Base-by-base conservation (phyloP, 345 rosid species). In the Eutrema japonicum region DNA sequence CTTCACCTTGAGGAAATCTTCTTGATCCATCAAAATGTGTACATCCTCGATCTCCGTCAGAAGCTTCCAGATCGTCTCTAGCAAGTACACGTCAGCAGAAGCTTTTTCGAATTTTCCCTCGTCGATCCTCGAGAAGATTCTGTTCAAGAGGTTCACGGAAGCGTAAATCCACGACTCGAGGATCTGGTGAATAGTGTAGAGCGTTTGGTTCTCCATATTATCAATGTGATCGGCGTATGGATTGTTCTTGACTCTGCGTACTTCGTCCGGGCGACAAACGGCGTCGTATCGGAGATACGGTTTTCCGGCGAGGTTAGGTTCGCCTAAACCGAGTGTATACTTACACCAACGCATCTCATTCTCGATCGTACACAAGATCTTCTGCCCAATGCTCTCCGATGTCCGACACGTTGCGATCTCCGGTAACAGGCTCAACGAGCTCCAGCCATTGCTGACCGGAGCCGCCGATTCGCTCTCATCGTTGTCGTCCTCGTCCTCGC, bases 321-420 rank as follows among this genome's bases (percentile, higher is more conserved):
- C 97, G 14, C 97, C 96, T 18, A 94, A 41, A 12, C 99, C 97
- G 0, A 94, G 85, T 0, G 99, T 87, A 77, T 86, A 94, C 38
- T 83, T 80, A 55, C 97, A 88, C 72, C 89, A 66, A 71, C 90
- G 79, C 93, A 94, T 86, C 83, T 87, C 93, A 75, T 87, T 82
- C 82, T 94, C 97, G 61, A 94, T 81, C 48, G 89, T 62, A 77
- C 63, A 83, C 43, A 85, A 72, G 50, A 89, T 87, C 74, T 84
- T 87, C 83, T 83, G 63, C 0, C 96, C 97, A 3, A 86, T 56
- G 40, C 79, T 90, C 77, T 87, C 90, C 2, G 95, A 78, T 70
- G 77, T 87, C 47, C 70, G 85, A 96, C 92, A 87, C 78, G 86
- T 58, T 36, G 83, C 85, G 2, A 94, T 85, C 36, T 89, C 89